phyloP scores from a whole-genome alignment of 208 protist species.

The Kentomonas sorsogonicus region DNA sequence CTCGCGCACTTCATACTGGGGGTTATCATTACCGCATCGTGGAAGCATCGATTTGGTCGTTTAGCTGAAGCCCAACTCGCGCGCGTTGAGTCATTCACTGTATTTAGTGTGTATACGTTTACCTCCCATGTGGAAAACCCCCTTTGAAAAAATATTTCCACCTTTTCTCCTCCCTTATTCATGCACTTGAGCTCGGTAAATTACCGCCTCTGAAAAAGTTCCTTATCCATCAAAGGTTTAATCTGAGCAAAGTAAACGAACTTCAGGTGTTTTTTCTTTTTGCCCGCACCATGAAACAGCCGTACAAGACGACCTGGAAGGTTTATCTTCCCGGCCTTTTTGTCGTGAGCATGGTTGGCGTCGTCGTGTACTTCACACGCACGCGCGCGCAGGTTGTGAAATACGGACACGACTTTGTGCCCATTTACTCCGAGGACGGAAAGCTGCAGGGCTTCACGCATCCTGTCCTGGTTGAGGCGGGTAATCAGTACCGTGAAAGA shows the following conservation, averaged over 20 bases:
- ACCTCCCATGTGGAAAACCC: not conserved
- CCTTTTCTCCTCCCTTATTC: too few species aligned
- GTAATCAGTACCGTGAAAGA: conserved; percentile 66
- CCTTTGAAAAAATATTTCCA: not conserved
- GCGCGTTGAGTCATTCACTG: not conserved
- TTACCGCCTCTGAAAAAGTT: not conserved
- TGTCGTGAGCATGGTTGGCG: conserved; percentile 54
- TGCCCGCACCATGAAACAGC: conserved; percentile 42
- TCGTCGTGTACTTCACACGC: conserved; percentile 65
- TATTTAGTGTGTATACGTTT: not conserved
- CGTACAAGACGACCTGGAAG: conserved; percentile 69
- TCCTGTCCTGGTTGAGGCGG: conserved; percentile 72
- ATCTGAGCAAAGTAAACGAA: not conserved
- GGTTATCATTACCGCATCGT: too few species aligned
- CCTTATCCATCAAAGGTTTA: not conserved
- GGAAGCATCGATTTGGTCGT: too few species aligned
- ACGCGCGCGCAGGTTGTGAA: conserved; percentile 60
- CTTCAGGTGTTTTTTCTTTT: not conserved
- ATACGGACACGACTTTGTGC: conserved; percentile 80
- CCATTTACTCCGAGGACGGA: conserved; percentile 83
- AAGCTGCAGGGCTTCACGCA: conserved; percentile 87
- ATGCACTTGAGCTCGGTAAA: not conserved
- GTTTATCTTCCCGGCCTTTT: conserved; percentile 77
- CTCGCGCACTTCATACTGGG: too few species aligned
- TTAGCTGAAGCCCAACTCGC: too few species aligned